Conservation (phyloP, 805 yeast genomes). For the Scheffersomyces coipomensis region DNA sequence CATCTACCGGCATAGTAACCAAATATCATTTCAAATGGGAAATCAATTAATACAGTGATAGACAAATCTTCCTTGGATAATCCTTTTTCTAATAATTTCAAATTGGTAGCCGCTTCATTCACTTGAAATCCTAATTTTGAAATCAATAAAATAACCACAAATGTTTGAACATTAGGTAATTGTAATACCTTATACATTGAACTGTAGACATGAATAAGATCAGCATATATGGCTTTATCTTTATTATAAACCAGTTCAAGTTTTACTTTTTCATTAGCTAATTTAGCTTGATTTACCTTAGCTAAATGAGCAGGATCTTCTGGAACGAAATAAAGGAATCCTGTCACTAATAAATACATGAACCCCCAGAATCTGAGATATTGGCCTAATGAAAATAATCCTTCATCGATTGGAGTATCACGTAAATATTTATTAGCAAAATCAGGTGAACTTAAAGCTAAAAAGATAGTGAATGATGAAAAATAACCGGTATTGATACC, state of each 20-base stretch:
- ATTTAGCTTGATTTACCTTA: conserved; percentile 25
- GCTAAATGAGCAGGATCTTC: conserved; percentile 66
- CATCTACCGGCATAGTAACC: conserved; percentile 96
- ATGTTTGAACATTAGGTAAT: conserved; percentile 67
- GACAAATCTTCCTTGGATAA: conserved; percentile 92
- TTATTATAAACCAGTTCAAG: conserved; percentile 25
- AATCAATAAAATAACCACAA: conserved; percentile 71
- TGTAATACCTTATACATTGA: conserved; percentile 70
- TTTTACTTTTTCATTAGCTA: conserved; percentile 25
- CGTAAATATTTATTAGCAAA: conserved; percentile 87
- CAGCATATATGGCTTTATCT: conserved; percentile 10
- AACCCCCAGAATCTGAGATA: conserved; percentile 81
- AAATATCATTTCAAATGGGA: conserved; percentile 92
- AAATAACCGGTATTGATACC: conserved; percentile 95
- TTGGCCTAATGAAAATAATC: conserved; percentile 68
- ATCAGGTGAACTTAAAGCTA: conserved; percentile 88
- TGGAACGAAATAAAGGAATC: conserved; percentile 56
- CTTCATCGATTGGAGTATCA: conserved; percentile 54
- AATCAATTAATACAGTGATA: conserved; percentile 86
- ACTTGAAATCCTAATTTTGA: conserved; percentile 94
- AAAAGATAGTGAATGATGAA: conserved; percentile 83
- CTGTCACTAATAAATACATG: conserved; percentile 65
- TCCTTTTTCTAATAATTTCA: conserved; percentile 87
- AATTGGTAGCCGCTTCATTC: conserved; percentile 92
- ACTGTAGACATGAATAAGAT: conserved; percentile 45